Conservation (phyloP, 2,329 filamentous ascomycete genomes). For the Zelopaecilomyces penicillatus region DNA sequence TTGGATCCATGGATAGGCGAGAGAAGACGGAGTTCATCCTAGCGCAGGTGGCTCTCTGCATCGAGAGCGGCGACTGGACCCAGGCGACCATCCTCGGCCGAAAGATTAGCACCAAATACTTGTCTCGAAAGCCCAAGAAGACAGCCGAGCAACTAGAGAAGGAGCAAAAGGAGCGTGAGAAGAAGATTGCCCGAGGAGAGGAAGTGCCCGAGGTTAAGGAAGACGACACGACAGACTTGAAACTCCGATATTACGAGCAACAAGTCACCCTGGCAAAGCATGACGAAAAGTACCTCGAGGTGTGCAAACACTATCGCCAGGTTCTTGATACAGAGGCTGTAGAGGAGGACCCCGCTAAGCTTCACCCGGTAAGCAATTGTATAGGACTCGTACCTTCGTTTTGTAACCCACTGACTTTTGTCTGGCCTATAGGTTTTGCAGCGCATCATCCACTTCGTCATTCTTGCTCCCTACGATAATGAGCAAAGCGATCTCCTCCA, state of each 20-base stretch:
- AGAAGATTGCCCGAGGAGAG: slow-evolving; percentile 70
- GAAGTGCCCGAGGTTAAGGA: slow-evolving; percentile 70
- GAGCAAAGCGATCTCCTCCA: slow-evolving; percentile 97
- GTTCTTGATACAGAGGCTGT: slow-evolving; percentile 94
- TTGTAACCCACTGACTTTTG: slow-evolving; percentile 6
- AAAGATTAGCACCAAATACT: slow-evolving; percentile 94
- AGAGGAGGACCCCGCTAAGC: slow-evolving; percentile 77
- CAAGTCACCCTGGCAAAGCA: slow-evolving; percentile 95
- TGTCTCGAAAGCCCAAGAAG: slow-evolving; percentile 85
- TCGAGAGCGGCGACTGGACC: slow-evolving; percentile 91
- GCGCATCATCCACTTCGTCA: slow-evolving; percentile 94
- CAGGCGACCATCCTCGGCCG: slow-evolving; percentile 88
- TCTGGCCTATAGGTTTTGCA: slow-evolving; percentile 60
- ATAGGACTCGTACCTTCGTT: too few species aligned
- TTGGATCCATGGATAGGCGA: slow-evolving; percentile 92
- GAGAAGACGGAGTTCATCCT: slow-evolving; percentile 99
- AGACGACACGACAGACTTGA: slow-evolving; percentile 92
- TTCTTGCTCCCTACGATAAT: slow-evolving; percentile 94
- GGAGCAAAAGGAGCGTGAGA: slow-evolving; percentile 80
- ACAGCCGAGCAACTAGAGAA: slow-evolving; percentile 81
- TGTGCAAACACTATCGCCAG: slow-evolving; percentile 96
- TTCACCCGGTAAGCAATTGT: slow-evolving; percentile 62
- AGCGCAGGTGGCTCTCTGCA: slow-evolving; percentile 88
- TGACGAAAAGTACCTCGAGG: slow-evolving; percentile 93
- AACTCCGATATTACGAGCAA: slow-evolving; percentile 93